A percentile compares a stretch with the other conserved stretches of the same genome.
Conservation (phyloP, 768 basidiomycete genomes). For the Gyrodon lividus region DNA sequence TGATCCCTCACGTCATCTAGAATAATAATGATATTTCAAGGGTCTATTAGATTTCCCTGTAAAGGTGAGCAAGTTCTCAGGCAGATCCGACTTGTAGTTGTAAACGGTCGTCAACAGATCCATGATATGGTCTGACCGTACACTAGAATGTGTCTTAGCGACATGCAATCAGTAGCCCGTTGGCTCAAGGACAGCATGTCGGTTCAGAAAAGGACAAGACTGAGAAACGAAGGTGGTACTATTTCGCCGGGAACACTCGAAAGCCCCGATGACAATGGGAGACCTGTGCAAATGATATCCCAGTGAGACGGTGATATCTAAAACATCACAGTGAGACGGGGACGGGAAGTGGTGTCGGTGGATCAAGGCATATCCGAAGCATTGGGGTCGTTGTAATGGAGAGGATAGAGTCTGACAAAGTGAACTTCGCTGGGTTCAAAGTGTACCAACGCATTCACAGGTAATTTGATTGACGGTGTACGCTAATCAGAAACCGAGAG, state of each 20-base stretch:
- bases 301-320: no score
- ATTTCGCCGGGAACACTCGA: neutral
- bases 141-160: constrained; percentile 14
- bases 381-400: constrained; percentile 11
- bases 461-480: constrained; percentile 21
- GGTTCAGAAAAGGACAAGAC: constrained; percentile 6
- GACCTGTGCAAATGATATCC: neutral
- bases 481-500: constrained; percentile 37
- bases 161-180: constrained; percentile 16
- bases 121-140: constrained; percentile 9
- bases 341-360: neutral
- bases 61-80: constrained; percentile 24
- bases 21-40: constrained; percentile 10
- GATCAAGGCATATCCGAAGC: constrained; percentile 3
- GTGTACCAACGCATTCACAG: constrained; percentile 18
- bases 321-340: neutral
- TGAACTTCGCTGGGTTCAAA: constrained; percentile 28
- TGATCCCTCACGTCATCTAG: constrained; percentile 18
- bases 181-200: neutral
- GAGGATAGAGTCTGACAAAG: neutral
- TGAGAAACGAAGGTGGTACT: constrained; percentile 2
- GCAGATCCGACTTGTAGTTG: constrained; percentile 27
- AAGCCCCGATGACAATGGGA: constrained; percentile 5
- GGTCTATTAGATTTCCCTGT: constrained; percentile 11
- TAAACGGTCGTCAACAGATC: constrained; percentile 8